A percentile compares a stretch with the other conserved stretches of the same genome.
Evolutionary conservation across 2,329 filamentous ascomycete species (phyloP).

Genomic region (Pseudocercospora crystallina): DNA sequence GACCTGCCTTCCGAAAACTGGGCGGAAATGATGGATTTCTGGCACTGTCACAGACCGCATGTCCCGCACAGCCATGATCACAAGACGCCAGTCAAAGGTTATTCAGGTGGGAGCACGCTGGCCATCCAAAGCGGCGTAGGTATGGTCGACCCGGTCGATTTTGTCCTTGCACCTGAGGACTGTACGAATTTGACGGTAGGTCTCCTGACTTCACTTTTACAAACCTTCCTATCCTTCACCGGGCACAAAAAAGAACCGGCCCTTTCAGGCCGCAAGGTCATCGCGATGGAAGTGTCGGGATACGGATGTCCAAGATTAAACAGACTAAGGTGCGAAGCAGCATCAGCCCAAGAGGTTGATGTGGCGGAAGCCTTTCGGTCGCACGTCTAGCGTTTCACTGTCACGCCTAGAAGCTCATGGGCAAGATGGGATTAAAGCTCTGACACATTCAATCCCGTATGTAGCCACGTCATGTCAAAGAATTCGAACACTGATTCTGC

Average conservation of each 20-base stretch:
- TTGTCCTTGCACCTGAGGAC: constrained; percentile 69
- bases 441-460: constrained; percentile 32
- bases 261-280: constrained; percentile 34
- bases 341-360: constrained; percentile 30
- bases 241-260: constrained; percentile 39
- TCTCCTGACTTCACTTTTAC: constrained; percentile 1
- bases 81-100: constrained; percentile 61
- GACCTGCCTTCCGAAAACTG: constrained; percentile 94
- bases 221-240: constrained; percentile 1
- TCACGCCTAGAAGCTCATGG: constrained; percentile 31
- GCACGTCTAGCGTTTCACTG: constrained; percentile 33
- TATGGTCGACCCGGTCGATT: constrained; percentile 76
- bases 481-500: constrained; percentile 8
- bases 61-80: constrained; percentile 53
- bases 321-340: constrained; percentile 15
- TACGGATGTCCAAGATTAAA: constrained; percentile 37
- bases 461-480: background rate
- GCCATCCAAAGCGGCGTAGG: constrained; percentile 65
- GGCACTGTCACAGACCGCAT: constrained; percentile 94
- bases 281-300: constrained; percentile 34
- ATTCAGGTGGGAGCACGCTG: constrained; percentile 77
- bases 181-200: constrained; percentile 54
- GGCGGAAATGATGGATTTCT: constrained; percentile 99
- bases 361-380: constrained; percentile 21
- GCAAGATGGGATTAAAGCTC: constrained; percentile 32